Conservation (phyloP, 805 yeast genomes). For the Nakazawaea holstii region DNA sequence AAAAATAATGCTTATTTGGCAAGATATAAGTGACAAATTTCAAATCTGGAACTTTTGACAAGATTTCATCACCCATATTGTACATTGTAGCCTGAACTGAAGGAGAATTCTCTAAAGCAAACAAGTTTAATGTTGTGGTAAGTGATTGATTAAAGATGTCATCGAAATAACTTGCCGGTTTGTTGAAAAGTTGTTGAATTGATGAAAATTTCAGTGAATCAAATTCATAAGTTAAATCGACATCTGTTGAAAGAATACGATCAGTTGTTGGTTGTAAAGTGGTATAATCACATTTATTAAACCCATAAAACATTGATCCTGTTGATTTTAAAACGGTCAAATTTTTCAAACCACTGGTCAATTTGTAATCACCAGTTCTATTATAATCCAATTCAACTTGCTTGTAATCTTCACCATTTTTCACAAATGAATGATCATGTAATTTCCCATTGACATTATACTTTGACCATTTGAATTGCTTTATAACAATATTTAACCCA, state of each 20-base stretch:
- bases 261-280: constrained; percentile 79
- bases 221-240: constrained; percentile 69
- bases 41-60: constrained; percentile 51
- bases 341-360: constrained; percentile 70
- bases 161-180: constrained; percentile 59
- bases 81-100: constrained; percentile 97
- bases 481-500: constrained; percentile 61
- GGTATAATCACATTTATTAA: constrained; percentile 81
- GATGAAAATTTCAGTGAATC: constrained; percentile 42
- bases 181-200: constrained; percentile 40
- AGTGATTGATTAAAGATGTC: constrained; percentile 56
- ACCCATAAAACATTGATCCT: constrained; percentile 89
- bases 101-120: constrained; percentile 85
- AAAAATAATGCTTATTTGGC: constrained; percentile 90
- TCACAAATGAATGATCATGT: constrained; percentile 80
- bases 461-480: constrained; percentile 78
- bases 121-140: constrained; percentile 63
- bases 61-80: constrained; percentile 77
- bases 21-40: constrained; percentile 65
- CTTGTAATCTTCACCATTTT: constrained; percentile 81
- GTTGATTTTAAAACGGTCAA: constrained; percentile 85
- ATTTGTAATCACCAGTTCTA: constrained; percentile 46
- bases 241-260: constrained; percentile 84
- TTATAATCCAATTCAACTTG: constrained; percentile 47
- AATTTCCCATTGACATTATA: constrained; percentile 65